phyloP scores from a whole-genome alignment of 768 basidiomycete genomes.

The Gloeopeniophorella convolvens region DNA sequence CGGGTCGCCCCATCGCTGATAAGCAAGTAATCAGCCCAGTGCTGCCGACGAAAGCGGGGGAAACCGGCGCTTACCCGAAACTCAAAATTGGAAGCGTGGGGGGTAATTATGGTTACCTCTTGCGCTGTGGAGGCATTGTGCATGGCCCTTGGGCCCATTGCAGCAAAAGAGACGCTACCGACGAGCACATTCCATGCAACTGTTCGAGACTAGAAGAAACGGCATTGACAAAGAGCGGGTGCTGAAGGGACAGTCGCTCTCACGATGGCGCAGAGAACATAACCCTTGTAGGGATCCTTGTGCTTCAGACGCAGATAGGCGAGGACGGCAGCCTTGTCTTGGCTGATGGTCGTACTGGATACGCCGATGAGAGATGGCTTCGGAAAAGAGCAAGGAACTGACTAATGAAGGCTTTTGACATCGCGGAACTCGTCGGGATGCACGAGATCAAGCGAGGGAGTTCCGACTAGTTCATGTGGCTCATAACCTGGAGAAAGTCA shows the following conservation, averaged over 20 bases:
- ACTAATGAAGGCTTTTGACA: constrained; percentile 69
- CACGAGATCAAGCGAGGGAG: constrained; percentile 65
- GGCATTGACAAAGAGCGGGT: background rate
- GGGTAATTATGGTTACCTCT: constrained; percentile 70
- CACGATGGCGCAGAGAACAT: constrained; percentile 68
- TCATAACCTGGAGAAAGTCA: constrained; percentile 52
- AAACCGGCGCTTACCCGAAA: constrained; percentile 32
- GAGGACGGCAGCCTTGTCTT: constrained; percentile 75
- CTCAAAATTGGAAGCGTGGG: constrained; percentile 35
- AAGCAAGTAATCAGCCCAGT: constrained; percentile 10
- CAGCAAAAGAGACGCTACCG: constrained; percentile 74
- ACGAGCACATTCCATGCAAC: constrained; percentile 69
- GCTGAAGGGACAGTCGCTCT: constrained; percentile 25
- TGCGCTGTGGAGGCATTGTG: constrained; percentile 80
- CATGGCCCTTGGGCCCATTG: constrained; percentile 65
- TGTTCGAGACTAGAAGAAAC: constrained; percentile 43
- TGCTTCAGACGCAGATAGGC: constrained; percentile 75
- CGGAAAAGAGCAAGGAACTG: constrained; percentile 20
- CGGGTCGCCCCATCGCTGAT: constrained; percentile 64
- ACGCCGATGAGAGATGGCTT: background rate
- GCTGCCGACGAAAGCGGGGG: constrained; percentile 47
- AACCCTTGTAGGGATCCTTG: constrained; percentile 72
- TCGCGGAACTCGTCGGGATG: constrained; percentile 73
- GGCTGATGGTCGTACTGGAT: constrained; percentile 61
- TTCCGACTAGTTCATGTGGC: constrained; percentile 62